A percentile compares a stretch with the other conserved stretches of the same genome.
Evolutionary conservation across 371 early-diverging fungal genomes (phyloP).

Genomic region (Dichotomocladium elegans): DNA sequence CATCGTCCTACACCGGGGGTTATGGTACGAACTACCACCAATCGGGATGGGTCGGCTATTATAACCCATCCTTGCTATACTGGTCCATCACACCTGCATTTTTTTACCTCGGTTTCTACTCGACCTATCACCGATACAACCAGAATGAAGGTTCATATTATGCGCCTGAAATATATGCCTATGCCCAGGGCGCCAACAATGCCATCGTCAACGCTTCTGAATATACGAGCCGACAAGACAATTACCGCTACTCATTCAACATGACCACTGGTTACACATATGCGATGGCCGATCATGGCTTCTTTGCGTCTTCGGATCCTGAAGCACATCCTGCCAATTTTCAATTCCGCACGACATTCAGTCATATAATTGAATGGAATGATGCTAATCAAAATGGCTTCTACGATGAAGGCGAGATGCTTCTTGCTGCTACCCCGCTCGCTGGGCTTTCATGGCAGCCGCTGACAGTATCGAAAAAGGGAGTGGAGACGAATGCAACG

Average conservation of each 20-base stretch:
- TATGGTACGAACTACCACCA: constrained; percentile 23
- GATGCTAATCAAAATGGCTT: constrained; percentile 43
- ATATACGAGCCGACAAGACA: constrained; percentile 23
- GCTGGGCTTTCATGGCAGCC: constrained; percentile 28
- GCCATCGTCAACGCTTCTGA: constrained; percentile 39
- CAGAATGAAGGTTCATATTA: constrained; percentile 37
- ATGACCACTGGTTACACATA: constrained; percentile 26
- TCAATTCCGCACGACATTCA: constrained; percentile 27
- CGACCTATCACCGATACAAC: constrained; percentile 39
- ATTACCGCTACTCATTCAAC: constrained; percentile 34
- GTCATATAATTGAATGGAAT: constrained; percentile 37
- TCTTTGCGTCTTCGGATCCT: constrained; percentile 35
- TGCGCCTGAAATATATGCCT: constrained; percentile 33
- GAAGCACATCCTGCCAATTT: constrained; percentile 35
- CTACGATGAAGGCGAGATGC: constrained; percentile 29
- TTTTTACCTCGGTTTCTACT: constrained; percentile 29
- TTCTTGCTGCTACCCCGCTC: constrained; percentile 22
- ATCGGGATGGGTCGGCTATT: constrained; percentile 33
- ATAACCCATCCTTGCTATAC: constrained; percentile 34
- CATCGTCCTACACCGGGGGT: constrained; percentile 28
- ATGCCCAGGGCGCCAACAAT: constrained; percentile 19
- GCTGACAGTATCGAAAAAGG: constrained; percentile 29
- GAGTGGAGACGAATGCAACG: constrained; percentile 21
- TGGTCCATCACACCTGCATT: constrained; percentile 36
- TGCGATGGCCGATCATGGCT: constrained; percentile 34